A percentile compares a stretch with the other conserved stretches of the same genome.
phyloP scores from a whole-genome alignment of 305 asterid species.

The Caryopteris hybrid region DNA sequence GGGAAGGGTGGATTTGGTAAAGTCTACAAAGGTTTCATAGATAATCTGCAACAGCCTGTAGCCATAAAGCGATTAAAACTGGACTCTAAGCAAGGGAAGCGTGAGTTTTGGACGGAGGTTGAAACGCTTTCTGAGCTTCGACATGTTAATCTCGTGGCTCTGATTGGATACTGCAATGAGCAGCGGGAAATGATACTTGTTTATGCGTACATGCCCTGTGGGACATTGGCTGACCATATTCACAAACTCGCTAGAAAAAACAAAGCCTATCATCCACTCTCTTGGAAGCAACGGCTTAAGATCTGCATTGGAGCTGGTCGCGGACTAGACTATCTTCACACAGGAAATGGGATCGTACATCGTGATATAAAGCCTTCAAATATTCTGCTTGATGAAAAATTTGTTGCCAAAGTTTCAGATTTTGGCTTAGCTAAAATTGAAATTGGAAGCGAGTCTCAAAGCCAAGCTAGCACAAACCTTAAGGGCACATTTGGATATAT shows the following conservation, averaged over 20 bases:
- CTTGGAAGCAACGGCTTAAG: constrained; percentile 30
- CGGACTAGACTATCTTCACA: constrained; percentile 3
- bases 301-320: constrained; percentile 8
- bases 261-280: constrained; percentile 17
- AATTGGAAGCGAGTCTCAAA: not conserved
- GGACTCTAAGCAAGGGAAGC: constrained; percentile 10
- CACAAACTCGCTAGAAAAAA: constrained; percentile 16
- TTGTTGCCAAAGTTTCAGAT: constrained; percentile 42
- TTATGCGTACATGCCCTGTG: constrained; percentile 17
- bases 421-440: constrained; percentile 38
- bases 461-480: constrained; percentile 28
- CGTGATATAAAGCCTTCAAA: constrained; percentile 1
- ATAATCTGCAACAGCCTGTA: not conserved
- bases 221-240: constrained; percentile 23
- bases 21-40: no score
- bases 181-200: constrained; percentile 2
- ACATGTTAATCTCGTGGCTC: not conserved
- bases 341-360: not conserved
- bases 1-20: constrained; percentile 37
- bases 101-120: constrained; percentile 28
- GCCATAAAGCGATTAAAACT: not conserved
- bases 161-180: constrained; percentile 11
- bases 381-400: constrained; percentile 8
- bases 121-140: constrained; percentile 24
- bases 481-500: constrained; percentile 45